A percentile compares a stretch with the other conserved stretches of the same genome.
Conservation (phyloP, 1,284 basidiomycete species). For the Cerrena zonata region DNA sequence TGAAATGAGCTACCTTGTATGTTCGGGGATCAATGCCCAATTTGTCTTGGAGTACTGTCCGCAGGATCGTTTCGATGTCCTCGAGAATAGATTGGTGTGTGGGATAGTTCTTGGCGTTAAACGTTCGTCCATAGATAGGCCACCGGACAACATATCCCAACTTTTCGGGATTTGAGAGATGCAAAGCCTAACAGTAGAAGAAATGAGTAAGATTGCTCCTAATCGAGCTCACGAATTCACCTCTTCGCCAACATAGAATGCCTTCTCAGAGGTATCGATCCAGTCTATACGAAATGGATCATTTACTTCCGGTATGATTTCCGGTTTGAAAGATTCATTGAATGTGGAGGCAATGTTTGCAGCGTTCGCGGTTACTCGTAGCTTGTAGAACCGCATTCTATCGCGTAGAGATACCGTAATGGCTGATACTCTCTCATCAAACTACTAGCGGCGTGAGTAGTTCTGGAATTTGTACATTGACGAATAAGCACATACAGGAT, state of each 20-base stretch:
- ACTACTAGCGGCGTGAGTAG: conserved; percentile 33
- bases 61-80: conserved; percentile 74
- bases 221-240: conserved; percentile 31
- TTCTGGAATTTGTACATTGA: conserved; percentile 2
- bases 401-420: conserved; percentile 73
- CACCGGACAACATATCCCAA: conserved; percentile 69
- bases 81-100: conserved; percentile 66
- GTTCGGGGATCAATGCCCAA: conserved; percentile 53
- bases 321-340: conserved; percentile 71
- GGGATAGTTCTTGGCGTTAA: conserved; percentile 76
- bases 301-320: conserved; percentile 76
- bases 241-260: conserved; percentile 64
- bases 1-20: conserved; percentile 51
- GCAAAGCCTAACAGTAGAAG: conserved; percentile 52
- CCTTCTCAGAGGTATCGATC: conserved; percentile 53
- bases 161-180: conserved; percentile 60
- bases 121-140: conserved; percentile 71
- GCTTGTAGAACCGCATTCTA: conserved; percentile 84
- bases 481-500: conserved; percentile 45
- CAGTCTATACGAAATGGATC: conserved; percentile 79
- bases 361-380: conserved; percentile 73
- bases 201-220: not conserved
- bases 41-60: conserved; percentile 54
- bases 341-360: conserved; percentile 68
- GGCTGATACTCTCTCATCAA: conserved; percentile 68